phyloP scores from a whole-genome alignment of 2,329 filamentous ascomycete genomes.

The Pleurostoma richardsiae region DNA sequence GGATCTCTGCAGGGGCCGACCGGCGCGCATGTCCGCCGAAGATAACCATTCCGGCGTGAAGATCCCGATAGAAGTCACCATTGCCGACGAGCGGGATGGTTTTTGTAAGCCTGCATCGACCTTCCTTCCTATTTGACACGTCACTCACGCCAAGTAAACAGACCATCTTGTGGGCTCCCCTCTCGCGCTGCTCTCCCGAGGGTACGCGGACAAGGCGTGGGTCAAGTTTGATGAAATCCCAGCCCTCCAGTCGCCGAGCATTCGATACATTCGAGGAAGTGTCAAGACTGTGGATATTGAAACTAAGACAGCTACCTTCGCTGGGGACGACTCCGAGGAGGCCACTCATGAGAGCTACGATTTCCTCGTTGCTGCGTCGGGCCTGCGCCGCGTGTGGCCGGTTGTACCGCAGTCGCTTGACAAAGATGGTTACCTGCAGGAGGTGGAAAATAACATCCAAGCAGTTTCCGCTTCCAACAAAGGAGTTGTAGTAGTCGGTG shows the following conservation, averaged over 20 bases:
- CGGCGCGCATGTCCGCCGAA: constrained; percentile 35
- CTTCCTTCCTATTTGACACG: not conserved
- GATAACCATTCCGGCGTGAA: constrained; percentile 16
- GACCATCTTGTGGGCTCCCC: constrained; percentile 74
- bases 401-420: constrained; percentile 64
- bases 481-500: constrained; percentile 67
- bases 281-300: constrained; percentile 55
- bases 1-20: constrained; percentile 55
- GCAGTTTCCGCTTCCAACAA: constrained; percentile 44
- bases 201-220: constrained; percentile 66
- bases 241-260: constrained; percentile 55
- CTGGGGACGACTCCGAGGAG: constrained; percentile 40
- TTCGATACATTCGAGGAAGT: constrained; percentile 62
- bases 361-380: constrained; percentile 69
- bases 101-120: constrained; percentile 54
- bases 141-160: constrained; percentile 21
- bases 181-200: constrained; percentile 61
- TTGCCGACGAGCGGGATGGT: constrained; percentile 78
- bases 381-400: constrained; percentile 65
- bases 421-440: constrained; percentile 57
- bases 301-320: constrained; percentile 53
- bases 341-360: constrained; percentile 55
- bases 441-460: constrained; percentile 56
- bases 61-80: constrained; percentile 62
- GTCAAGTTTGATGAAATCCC: constrained; percentile 62